Conservation (phyloP, 345 rosid species). For the Carallia brachiata region DNA sequence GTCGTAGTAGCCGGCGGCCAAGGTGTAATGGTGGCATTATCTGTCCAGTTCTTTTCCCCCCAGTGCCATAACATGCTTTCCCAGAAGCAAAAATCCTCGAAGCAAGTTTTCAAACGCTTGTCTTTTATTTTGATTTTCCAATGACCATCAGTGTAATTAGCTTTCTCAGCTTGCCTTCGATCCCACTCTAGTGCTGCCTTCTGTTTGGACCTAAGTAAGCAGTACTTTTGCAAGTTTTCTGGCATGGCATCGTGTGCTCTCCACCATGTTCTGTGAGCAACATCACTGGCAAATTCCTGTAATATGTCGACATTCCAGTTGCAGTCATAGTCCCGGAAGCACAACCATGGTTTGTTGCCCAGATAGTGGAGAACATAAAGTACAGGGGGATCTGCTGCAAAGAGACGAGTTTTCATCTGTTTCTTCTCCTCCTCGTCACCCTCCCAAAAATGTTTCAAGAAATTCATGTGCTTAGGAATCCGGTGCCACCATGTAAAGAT, state of each 20-base stretch:
- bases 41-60: slow-evolving; percentile 77
- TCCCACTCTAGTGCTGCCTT: slow-evolving; percentile 92
- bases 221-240: slow-evolving; percentile 56
- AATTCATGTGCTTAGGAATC: slow-evolving; percentile 87
- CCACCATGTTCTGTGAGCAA: slow-evolving; percentile 85
- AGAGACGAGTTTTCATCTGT: slow-evolving; percentile 57
- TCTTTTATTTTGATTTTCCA: slow-evolving; percentile 80
- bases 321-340: slow-evolving; percentile 91
- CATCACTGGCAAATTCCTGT: slow-evolving; percentile 77
- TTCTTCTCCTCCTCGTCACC: slow-evolving; percentile 80
- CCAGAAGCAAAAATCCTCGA: slow-evolving; percentile 76
- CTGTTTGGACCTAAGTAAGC: too few relatives aligned
- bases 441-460: slow-evolving; percentile 94
- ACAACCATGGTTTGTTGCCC: slow-evolving; percentile 83
- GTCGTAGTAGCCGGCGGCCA: slow-evolving; percentile 21
- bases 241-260: slow-evolving; percentile 87
- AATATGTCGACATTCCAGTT: slow-evolving; percentile 85
- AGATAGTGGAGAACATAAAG: slow-evolving; percentile 86
- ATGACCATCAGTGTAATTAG: slow-evolving; percentile 69
- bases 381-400: slow-evolving; percentile 76
- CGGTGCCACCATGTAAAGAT: slow-evolving; percentile 99
- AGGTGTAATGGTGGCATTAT: slow-evolving; percentile 45
- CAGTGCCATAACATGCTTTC: slow-evolving; percentile 91
- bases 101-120: slow-evolving; percentile 59
- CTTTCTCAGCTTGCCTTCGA: slow-evolving; percentile 79